Evolutionary conservation across 202 grass and related monocot genomes (phyloP).

Genomic region (Alloteropsis angusta): DNA sequence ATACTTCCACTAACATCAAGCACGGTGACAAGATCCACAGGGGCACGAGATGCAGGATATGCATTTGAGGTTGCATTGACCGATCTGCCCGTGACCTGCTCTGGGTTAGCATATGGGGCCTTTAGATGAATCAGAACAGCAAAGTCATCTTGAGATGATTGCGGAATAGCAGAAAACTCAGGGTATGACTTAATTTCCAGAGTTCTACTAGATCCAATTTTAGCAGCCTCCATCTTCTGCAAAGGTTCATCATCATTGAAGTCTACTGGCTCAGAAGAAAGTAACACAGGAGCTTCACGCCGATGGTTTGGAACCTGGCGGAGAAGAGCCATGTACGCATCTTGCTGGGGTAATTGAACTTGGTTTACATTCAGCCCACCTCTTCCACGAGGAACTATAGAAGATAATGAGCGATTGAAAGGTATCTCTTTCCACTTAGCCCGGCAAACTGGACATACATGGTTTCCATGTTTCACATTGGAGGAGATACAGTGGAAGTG

Average conservation of each 20-base stretch:
- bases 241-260: slow-evolving; percentile 88
- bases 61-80: slow-evolving; percentile 31
- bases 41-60: slow-evolving; percentile 43
- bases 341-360: slow-evolving; percentile 36
- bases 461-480: slow-evolving; percentile 81
- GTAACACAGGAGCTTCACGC: slow-evolving; percentile 27
- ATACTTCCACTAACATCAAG: slow-evolving; percentile 96
- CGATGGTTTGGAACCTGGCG: slow-evolving; percentile 33
- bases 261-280: slow-evolving; percentile 40
- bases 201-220: slow-evolving; percentile 30
- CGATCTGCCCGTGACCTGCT: slow-evolving; percentile 25
- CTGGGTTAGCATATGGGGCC: slow-evolving; percentile 49
- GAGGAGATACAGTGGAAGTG: slow-evolving; percentile 98
- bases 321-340: slow-evolving; percentile 44
- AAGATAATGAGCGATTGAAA: slow-evolving; percentile 45
- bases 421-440: slow-evolving; percentile 90
- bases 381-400: slow-evolving; percentile 45
- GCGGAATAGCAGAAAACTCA: slow-evolving; percentile 50
- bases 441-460: slow-evolving; percentile 82
- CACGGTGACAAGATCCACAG: slow-evolving; percentile 78
- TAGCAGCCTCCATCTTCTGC: slow-evolving; percentile 32
- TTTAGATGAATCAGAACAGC: slow-evolving; percentile 71
- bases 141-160: slow-evolving; percentile 57
- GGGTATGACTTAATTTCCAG: slow-evolving; percentile 67
- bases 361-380: slow-evolving; percentile 42